Conservation (phyloP, 1,139 yeast species). For the Taiozyma sp. region DNA sequence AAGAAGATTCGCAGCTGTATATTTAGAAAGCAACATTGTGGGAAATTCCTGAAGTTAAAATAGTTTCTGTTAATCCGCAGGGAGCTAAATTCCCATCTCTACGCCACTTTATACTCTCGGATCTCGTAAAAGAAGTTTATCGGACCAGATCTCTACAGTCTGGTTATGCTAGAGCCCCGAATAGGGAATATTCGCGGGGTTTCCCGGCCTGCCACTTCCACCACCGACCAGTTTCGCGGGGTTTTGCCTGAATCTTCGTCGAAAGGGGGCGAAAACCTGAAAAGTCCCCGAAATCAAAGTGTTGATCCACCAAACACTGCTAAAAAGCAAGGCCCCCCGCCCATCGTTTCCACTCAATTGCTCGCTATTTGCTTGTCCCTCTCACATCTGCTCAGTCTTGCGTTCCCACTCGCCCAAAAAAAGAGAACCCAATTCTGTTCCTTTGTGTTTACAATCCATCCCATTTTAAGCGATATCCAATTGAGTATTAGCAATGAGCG, state of each 20-base stretch:
- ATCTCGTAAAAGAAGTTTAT: neutral
- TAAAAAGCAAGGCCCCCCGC: neutral
- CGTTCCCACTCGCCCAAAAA: neutral
- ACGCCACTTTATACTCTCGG: neutral
- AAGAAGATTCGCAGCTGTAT: too few species aligned
- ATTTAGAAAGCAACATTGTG: too few species aligned
- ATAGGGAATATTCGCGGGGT: neutral
- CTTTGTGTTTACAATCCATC: neutral
- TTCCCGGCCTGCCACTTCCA: neutral
- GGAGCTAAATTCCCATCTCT: neutral
- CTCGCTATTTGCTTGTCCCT: neutral
- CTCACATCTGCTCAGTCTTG: neutral
- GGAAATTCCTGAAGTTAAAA: too few species aligned
- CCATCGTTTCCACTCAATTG: neutral
- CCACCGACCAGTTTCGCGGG: neutral
- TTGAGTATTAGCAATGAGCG: conserved; percentile 33
- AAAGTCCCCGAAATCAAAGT: conserved; percentile 3
- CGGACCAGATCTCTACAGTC: neutral
- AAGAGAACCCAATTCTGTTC: neutral
- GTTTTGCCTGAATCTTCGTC: neutral
- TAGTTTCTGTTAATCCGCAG: neutral
- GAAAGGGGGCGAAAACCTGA: conserved; percentile 1
- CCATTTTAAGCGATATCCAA: neutral
- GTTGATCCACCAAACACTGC: neutral
- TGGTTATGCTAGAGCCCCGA: neutral